Base-by-base conservation (phyloP, 2,329 filamentous ascomycete genomes). In the Chrysoporthe deuterocubensis region DNA sequence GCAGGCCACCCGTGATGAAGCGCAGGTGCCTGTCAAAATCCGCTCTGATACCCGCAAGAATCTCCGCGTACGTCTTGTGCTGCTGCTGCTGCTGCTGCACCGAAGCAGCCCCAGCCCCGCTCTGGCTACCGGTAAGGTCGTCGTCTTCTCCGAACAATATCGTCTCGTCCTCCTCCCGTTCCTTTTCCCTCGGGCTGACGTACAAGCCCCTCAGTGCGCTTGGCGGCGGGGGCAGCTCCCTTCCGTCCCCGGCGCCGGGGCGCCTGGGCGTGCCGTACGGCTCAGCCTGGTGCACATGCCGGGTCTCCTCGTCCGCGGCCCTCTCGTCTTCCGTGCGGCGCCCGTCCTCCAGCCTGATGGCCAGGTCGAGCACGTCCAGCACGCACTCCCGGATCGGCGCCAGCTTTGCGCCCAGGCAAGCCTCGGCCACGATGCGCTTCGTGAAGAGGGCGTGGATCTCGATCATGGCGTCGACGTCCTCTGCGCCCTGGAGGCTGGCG, bases 381-480 rank as follows among this genome's bases (percentile, higher is more conserved):
- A 97, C 86, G 16, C 88, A 88, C 67, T 92, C 87, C 66, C 88
- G 85, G 46, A 97, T 91, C 0, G 91, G 90, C 18, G 84, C 83
- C 4, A 97, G 79, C 65, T 89, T 90, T 18, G 83, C 80, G 0
- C 90, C 88, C 0, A 96, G 84, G 34, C 96, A 86, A 11, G 91
- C 88, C 71, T 93, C 89, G 43, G 89, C 85, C 66, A 89, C 81
- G 13, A 96, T 80, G 1, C 84, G 84, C 57, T 82, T 83, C 57
- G 91, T 80, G 73, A 91, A 95, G 0, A 78, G 76, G 4, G 85
- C 79, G 75, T 97, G 94, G 0, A 89, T 84, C 1, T 79, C 79
- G 37, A 94, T 89, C 92, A 97, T 96, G 37, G 86, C 86, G 75
- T 97, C 93, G 11, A 97, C 88, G 72, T 95, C 93, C 37, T 85